Evolutionary conservation across 768 basidiomycete genomes (phyloP), one percentile per base, ranked within the genome.

Genomic region (Rhodotorula taiwanensis): DNA sequence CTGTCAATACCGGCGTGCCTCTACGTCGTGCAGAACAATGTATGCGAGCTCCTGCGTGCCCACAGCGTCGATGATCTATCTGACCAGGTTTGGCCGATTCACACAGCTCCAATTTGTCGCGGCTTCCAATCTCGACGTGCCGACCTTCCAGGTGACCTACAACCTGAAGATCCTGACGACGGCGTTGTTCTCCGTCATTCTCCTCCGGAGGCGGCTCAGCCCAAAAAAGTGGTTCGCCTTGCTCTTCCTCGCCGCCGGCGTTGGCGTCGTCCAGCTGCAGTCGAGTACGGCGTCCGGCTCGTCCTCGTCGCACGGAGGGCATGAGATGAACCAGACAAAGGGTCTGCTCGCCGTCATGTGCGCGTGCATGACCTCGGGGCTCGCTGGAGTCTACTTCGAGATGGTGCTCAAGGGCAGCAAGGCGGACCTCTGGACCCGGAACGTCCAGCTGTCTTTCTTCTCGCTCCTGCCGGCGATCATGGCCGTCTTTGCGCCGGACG

Each of bases 321-420:
- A 83, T 68, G 78, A 81, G 41, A 93, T 95, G 89, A 82, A 85
- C 66, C 83, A 86, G 14, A 74, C 86, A 64, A 89, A 84, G 66
- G 94, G 94, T 0, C 93, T 98, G 77, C 73, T 87, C 52, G 94
- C 94, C 2, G 93, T 98, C 55, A 81, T 83, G 11, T 83, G 86
- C 20, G 92, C 94, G 0, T 98, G 94, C 78, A 84, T 94, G 74
- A 95, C 93, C 0, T 94, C 91, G 0, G 94, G 94, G 30, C 83
- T 98, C 49, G 93, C 93, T 0, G 93, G 93, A 10, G 93, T 97
- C 31, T 98, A 98, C 78, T 98, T 98, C 70, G 94, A 98, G 78
- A 92, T 94, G 87, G 91, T 92, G 41, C 79, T 93, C 69, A 98
- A 94, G 79, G 86, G 86, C 70, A 87, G 88, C 5, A 85, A 85